Evolutionary conservation across 371 early-diverging fungal genomes (phyloP), one percentile per base, ranked within the genome.

Genomic region (Chytridium lagenaria): DNA sequence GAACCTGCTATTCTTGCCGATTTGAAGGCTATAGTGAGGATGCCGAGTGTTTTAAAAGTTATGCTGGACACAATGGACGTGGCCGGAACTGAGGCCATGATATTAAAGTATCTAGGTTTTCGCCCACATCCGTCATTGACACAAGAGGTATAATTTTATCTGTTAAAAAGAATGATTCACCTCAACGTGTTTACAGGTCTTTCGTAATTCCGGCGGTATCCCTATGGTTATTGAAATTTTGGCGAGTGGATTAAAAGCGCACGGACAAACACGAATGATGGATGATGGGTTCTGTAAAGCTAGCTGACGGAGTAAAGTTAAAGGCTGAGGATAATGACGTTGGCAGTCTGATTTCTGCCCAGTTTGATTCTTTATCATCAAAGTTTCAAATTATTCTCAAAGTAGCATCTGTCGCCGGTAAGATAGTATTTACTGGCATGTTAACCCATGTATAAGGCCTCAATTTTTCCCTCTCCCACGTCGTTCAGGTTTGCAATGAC

Each of bases 141-240:
- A 12, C 7, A 61, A 26, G 55, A 52, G 55, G n/a, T n/a, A n/a
- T n/a, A n/a, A n/a, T n/a, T n/a, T n/a, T n/a, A n/a, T n/a, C n/a
- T n/a, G n/a, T n/a, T n/a, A n/a, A n/a, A n/a, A n/a, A n/a, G n/a
- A n/a, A n/a, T n/a, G n/a, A n/a, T n/a, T n/a, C 16, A 52, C 55
- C 23, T 26, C 5, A 5, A n/a, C 55, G 5, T 52, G 5, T 26
- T 52, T 26, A 52, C 12, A 52, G 66, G 40, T 66, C 40, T 30
- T 23, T 37, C 2, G 37, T 1, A 66, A 66, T 26, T 40, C 66
- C 12, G 66, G 66, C 2, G 66, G 66, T n/a, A 49, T 66, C 22
- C 66, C 66, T 19, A 66, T 66, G 66, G 66, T 66, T 2, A 49
- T 66, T 28, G 66, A 66, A 40, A 40, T 66, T 26, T 28, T 38